Conservation (phyloP, 169 alveolate species). For the Cytauxzoon felis region DNA sequence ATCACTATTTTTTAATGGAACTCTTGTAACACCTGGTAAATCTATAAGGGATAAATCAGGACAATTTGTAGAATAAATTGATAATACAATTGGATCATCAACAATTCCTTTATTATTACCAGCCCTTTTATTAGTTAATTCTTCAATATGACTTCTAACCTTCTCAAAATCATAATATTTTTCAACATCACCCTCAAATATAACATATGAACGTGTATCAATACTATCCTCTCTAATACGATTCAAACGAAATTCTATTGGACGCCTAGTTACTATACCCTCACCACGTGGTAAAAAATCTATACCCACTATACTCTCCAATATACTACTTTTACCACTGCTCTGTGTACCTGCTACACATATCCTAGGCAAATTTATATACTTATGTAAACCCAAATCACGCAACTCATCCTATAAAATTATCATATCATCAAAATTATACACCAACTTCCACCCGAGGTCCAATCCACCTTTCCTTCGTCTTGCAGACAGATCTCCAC, state of each 20-base stretch:
- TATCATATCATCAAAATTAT: too few relatives aligned
- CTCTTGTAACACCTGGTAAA: conserved; percentile 98
- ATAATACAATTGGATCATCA: conserved; percentile 94
- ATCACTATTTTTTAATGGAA: conserved; percentile 93
- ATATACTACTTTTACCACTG: conserved; percentile 86
- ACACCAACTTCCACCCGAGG: too few relatives aligned
- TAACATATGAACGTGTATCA: conserved; percentile 63
- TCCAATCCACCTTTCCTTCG: too few relatives aligned
- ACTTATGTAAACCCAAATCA: conserved; percentile 89
- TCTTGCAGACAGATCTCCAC: too few relatives aligned
- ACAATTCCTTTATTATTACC: conserved; percentile 93
- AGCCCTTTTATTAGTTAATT: conserved; percentile 84
- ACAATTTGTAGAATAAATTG: conserved; percentile 91
- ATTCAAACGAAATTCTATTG: conserved; percentile 93
- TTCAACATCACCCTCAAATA: conserved; percentile 72
- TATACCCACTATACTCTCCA: conserved; percentile 95
- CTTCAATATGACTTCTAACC: conserved; percentile 86
- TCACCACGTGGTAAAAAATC: conserved; percentile 97
- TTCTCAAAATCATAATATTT: conserved; percentile 86
- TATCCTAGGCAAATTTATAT: conserved; percentile 84
- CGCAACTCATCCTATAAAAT: conserved; percentile 81
- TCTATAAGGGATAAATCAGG: conserved; percentile 98
- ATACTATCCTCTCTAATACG: conserved; percentile 75
- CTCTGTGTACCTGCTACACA: conserved; percentile 86
- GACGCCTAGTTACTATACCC: conserved; percentile 97